Percentiles rank a stretch among this genome's conserved stretches.
Conservation (phyloP, 176 grass and related monocot genomes). For the Metroxylon sagu region DNA sequence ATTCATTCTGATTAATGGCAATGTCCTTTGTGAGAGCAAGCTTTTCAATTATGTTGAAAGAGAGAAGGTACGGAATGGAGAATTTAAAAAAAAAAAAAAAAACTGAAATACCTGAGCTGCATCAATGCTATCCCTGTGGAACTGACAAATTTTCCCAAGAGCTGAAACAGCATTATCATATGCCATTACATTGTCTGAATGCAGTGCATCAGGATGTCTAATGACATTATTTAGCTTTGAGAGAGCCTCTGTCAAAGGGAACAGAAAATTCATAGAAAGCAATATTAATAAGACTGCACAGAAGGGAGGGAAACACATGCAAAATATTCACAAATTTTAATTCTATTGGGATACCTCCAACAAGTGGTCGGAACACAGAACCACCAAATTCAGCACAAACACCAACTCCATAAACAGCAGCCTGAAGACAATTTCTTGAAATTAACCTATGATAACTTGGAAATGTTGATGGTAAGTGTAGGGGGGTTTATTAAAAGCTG, state of each 20-base stretch:
- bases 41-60: too few relatives aligned
- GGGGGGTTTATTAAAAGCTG: not conserved
- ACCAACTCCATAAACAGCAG: slow-evolving; percentile 96
- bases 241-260: slow-evolving; percentile 57
- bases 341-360: slow-evolving; percentile 56
- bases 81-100: slow-evolving; percentile 7
- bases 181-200: slow-evolving; percentile 82
- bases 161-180: slow-evolving; percentile 98
- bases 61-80: too few relatives aligned
- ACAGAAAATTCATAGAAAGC: too few relatives aligned
- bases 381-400: slow-evolving; percentile 96
- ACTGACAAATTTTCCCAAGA: slow-evolving; percentile 89
- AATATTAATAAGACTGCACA: too few relatives aligned
- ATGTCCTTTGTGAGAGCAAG: too few relatives aligned
- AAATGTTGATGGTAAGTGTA: not conserved
- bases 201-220: slow-evolving; percentile 59
- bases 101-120: slow-evolving; percentile 47
- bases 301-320: too few relatives aligned
- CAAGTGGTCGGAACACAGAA: slow-evolving; percentile 67
- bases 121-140: slow-evolving; percentile 76
- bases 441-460: slow-evolving; percentile 16
- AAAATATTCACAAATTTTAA: too few relatives aligned
- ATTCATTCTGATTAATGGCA: too few relatives aligned
- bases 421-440: slow-evolving; percentile 23
- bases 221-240: slow-evolving; percentile 90